These are phyloP conservation scores for Starmerella tilneyi DNA, from an alignment of 805 yeast species.

Conservation along the genomic window DNA sequence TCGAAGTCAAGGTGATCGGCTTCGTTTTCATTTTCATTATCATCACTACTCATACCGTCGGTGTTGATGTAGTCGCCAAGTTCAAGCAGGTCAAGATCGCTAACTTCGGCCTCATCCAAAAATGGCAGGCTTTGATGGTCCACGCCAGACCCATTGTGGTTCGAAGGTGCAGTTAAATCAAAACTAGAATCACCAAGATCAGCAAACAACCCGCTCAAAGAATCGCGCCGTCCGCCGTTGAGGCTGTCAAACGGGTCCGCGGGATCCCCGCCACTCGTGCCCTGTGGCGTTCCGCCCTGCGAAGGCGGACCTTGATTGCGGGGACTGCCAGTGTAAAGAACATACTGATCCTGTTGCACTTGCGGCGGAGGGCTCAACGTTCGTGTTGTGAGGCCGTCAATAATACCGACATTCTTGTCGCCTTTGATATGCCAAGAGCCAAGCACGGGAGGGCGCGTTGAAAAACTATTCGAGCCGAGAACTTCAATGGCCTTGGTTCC, in stretches of 20 bases:
- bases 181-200: conserved; percentile 11
- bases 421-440: conserved; percentile 80
- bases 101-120: conserved; percentile 31
- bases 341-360: not conserved
- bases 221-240: conserved; percentile 9
- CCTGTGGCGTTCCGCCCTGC: not conserved
- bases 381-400: conserved; percentile 87
- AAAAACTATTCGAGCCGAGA: conserved; percentile 73
- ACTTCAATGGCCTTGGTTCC: conserved; percentile 87
- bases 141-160: not conserved
- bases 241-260: conserved; percentile 27
- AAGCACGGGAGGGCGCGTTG: conserved; percentile 79
- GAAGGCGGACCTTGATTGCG: not conserved
- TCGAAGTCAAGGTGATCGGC: conserved; percentile 27
- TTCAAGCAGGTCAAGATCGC: conserved; percentile 35
- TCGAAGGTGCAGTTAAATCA: not conserved
- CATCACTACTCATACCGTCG: conserved; percentile 59
- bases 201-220: conserved; percentile 10
- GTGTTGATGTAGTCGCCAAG: conserved; percentile 80
- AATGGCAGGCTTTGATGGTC: conserved; percentile 22
- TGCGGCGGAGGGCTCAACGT: conserved; percentile 48
- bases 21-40: conserved; percentile 35
- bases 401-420: conserved; percentile 68
- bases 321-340: not conserved
- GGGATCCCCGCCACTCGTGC: conserved; percentile 21